phyloP scores from a whole-genome alignment of 495 filamentous ascomycete species.

The Penicillium arizonense region DNA sequence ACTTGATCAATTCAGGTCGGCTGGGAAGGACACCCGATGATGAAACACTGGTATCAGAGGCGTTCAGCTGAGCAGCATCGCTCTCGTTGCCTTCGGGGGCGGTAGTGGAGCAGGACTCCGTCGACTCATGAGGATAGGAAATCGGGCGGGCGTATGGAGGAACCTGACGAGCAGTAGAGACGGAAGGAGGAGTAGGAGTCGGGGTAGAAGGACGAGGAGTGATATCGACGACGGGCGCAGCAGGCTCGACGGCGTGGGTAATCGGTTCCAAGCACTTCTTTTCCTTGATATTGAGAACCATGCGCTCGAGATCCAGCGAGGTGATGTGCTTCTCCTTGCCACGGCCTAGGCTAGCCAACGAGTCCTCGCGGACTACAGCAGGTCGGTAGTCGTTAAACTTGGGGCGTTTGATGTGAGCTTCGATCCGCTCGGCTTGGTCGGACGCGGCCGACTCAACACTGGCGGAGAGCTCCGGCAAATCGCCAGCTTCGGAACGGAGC shows the following conservation, averaged over 20 bases:
- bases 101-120: constrained; percentile 53
- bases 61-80: constrained; percentile 33
- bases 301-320: constrained; percentile 80
- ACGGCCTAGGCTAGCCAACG: constrained; percentile 54
- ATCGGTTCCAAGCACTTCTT: constrained; percentile 65
- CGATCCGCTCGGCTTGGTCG: constrained; percentile 68
- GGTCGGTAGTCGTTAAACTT: constrained; percentile 42
- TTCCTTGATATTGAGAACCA: constrained; percentile 85
- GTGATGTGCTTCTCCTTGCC: constrained; percentile 89
- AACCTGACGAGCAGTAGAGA: constrained; percentile 27
- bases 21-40: constrained; percentile 34
- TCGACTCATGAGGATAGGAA: constrained; percentile 38
- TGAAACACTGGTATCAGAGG: constrained; percentile 55
- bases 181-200: constrained; percentile 39
- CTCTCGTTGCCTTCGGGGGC: constrained; percentile 51
- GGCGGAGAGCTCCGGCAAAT: constrained; percentile 83
- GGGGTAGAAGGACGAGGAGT: constrained; percentile 45
- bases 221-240: constrained; percentile 52
- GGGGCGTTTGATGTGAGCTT: constrained; percentile 58
- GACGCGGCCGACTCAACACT: constrained; percentile 84
- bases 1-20: constrained; percentile 50
- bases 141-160: constrained; percentile 15
- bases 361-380: constrained; percentile 49
- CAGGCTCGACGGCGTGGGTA: constrained; percentile 42
- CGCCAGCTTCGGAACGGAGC: constrained; percentile 46